phyloP scores from a whole-genome alignment of 2,329 filamentous ascomycete species.

The Colletotrichum eremochloae region DNA sequence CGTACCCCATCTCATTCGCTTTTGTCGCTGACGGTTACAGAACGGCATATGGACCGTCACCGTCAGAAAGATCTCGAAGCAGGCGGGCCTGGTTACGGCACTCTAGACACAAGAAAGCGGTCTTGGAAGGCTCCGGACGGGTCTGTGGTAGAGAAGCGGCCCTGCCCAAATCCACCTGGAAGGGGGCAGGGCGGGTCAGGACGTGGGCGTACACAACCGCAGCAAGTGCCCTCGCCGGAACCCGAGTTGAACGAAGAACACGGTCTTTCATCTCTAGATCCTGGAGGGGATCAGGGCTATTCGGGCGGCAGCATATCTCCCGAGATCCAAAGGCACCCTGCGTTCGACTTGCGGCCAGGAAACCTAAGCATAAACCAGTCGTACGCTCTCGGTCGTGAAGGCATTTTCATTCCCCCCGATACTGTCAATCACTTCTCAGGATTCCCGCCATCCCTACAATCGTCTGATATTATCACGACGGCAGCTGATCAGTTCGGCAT shows the following conservation, averaged over 20 bases:
- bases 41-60: conserved; percentile 68
- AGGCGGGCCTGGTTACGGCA: conserved; percentile 63
- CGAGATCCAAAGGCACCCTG: conserved; percentile 4
- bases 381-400: conserved; percentile 12
- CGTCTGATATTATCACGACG: background rate
- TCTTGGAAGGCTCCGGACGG: conserved; percentile 68
- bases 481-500: conserved; percentile 5
- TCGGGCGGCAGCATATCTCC: conserved; percentile 9
- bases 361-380: background rate
- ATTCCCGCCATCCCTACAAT: conserved; percentile 18
- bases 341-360: conserved; percentile 13
- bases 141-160: conserved; percentile 62
- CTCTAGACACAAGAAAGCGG: conserved; percentile 67
- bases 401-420: conserved; percentile 1
- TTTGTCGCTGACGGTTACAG: conserved; percentile 51
- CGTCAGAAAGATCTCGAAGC: conserved; percentile 68
- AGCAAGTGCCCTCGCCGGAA: conserved; percentile 35
- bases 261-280: background rate
- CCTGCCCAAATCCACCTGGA: conserved; percentile 40
- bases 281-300: background rate
- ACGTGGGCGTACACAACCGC: conserved; percentile 24
- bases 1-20: background rate
- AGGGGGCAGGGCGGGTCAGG: conserved; percentile 11
- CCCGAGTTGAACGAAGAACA: conserved; percentile 28
- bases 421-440: conserved; percentile 16